These are phyloP conservation scores for Cryphonectria japonica DNA, from an alignment of 2,329 filamentous ascomycete genomes.

Conservation along the genomic window DNA sequence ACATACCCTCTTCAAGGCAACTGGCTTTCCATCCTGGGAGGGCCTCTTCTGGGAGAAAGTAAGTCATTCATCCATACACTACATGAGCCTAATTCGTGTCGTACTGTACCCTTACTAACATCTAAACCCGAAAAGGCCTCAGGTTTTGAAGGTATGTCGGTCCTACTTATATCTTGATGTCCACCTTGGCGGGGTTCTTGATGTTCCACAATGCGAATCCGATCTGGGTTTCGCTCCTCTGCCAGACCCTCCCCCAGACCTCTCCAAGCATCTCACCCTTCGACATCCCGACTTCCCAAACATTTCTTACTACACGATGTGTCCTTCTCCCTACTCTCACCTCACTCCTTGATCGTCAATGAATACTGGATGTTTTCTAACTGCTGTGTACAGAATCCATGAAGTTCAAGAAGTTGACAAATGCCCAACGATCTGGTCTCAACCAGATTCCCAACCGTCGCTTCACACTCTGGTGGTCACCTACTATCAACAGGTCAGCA, in stretches of 20 bases:
- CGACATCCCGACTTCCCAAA: not conserved
- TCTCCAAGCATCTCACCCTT: not conserved
- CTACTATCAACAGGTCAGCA: constrained; percentile 50
- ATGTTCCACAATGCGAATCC: not conserved
- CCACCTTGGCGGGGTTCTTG: not conserved
- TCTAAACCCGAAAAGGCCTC: not conserved
- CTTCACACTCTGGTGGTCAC: constrained; percentile 97
- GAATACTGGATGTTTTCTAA: constrained; percentile 48
- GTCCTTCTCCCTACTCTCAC: not conserved
- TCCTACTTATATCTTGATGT: not conserved
- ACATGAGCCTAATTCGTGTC: not conserved
- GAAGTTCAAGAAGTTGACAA: constrained; percentile 92
- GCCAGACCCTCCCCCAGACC: not conserved
- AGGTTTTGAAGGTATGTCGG: constrained; percentile 37
- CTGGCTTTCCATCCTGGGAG: constrained; percentile 96
- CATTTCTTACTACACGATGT: not conserved
- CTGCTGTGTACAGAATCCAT: constrained; percentile 67
- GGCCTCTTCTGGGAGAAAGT: constrained; percentile 88
- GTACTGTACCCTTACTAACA: not conserved
- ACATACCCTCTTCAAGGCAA: constrained; percentile 95
- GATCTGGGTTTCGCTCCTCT: too few relatives aligned
- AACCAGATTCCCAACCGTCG: constrained; percentile 99
- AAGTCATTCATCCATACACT: not conserved
- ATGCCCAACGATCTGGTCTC: constrained; percentile 84
- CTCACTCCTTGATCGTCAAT: not conserved